Percentiles rank a stretch among this genome's conserved stretches.
Evolutionary conservation across 441 rosid species (phyloP).

Genomic region (Brassica hybrid): DNA sequence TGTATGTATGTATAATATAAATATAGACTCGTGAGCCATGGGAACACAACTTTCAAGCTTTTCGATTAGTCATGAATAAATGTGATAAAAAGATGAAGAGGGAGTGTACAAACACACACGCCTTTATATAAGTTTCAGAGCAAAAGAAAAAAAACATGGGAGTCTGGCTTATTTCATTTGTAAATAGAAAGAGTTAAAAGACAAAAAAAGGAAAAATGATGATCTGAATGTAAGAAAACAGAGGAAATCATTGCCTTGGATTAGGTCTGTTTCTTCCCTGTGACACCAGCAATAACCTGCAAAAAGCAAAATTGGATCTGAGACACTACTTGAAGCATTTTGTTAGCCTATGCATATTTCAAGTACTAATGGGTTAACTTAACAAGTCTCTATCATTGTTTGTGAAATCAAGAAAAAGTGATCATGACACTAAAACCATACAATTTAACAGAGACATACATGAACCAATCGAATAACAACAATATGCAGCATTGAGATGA

Average conservation of each 20-base stretch:
- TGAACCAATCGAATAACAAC: background rate
- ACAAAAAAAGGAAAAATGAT: constrained; percentile 28
- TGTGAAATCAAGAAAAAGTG: background rate
- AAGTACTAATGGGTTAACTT: background rate
- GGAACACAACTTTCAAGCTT: constrained; percentile 29
- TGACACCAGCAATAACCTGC: constrained; percentile 90
- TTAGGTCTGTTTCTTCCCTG: constrained; percentile 70
- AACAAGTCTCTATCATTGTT: background rate
- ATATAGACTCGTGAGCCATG: constrained; percentile 25
- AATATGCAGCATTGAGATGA: background rate
- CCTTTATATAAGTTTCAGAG: constrained; percentile 34
- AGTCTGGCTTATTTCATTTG: constrained; percentile 54
- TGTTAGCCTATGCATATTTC: background rate
- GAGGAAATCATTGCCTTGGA: constrained; percentile 14
- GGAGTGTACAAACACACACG: constrained; percentile 9
- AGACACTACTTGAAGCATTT: constrained; percentile 11
- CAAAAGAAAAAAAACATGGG: constrained; percentile 15
- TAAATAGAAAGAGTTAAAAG: constrained; percentile 23
- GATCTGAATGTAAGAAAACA: constrained; percentile 27
- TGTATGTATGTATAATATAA: background rate
- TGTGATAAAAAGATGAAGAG: constrained; percentile 8
- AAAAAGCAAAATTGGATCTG: constrained; percentile 16
- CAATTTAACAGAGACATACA: background rate
- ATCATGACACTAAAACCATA: background rate
- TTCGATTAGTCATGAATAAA: constrained; percentile 23